phyloP scores from a whole-genome alignment of 768 basidiomycete species.

The Asterophora parasitica region DNA sequence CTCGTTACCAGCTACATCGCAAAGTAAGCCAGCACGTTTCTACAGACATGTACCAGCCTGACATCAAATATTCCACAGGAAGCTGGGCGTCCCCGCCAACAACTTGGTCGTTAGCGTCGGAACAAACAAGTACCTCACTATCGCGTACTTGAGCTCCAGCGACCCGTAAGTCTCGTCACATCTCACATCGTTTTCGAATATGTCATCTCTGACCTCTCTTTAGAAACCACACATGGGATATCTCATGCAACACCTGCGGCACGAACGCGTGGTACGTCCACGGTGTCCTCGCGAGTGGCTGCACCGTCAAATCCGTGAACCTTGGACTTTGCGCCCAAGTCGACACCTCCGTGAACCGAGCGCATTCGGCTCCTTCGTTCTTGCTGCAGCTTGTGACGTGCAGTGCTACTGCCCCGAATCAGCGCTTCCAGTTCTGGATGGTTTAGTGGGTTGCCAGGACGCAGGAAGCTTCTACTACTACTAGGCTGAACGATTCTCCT shows the following conservation, averaged over 20 bases:
- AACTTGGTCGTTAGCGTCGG: conserved; percentile 9
- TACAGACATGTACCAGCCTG: background rate
- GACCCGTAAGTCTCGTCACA: conserved; percentile 3
- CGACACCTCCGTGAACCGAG: conserved; percentile 2
- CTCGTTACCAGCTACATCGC: conserved; percentile 1
- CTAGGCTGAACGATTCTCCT: too few species aligned
- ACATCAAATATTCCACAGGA: background rate
- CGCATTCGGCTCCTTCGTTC: conserved; percentile 8
- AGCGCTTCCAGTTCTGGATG: conserved; percentile 13
- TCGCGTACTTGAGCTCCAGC: background rate
- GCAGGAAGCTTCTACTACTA: too few species aligned
- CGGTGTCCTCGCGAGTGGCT: conserved; percentile 6
- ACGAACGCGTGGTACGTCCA: conserved; percentile 9
- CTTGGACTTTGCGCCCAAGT: conserved; percentile 9
- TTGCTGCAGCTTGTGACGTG: conserved; percentile 6
- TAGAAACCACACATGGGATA: conserved; percentile 9
- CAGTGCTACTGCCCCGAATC: background rate
- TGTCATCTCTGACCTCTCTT: background rate
- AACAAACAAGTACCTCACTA: conserved; percentile 1
- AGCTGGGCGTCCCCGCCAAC: conserved; percentile 7
- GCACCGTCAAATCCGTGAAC: conserved; percentile 6
- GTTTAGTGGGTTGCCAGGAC: too few species aligned
- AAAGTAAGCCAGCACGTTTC: background rate
- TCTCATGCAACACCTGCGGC: conserved; percentile 9
- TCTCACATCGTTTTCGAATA: too few species aligned